Conservation (phyloP, 2,329 filamentous ascomycete species). For the Neofusicoccum kwambonambiense region DNA sequence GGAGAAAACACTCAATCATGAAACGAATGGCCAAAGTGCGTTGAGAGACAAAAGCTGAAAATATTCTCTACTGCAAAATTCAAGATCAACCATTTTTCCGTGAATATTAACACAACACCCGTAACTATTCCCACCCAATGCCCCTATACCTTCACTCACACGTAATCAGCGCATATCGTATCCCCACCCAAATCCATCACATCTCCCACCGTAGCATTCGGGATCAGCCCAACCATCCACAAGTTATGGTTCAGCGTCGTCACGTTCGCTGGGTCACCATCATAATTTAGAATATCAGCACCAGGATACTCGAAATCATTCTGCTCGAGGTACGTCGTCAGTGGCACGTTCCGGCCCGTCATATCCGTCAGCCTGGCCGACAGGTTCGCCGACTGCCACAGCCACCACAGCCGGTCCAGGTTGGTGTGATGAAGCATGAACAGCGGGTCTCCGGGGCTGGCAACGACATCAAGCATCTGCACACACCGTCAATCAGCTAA, state of each 20-base stretch:
- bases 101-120: no score
- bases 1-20: no score
- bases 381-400: slow-evolving; percentile 43
- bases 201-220: slow-evolving; percentile 19
- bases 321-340: background rate
- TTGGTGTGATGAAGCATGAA: slow-evolving; percentile 47
- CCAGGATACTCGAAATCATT: slow-evolving; percentile 12
- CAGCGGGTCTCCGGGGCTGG: slow-evolving; percentile 21
- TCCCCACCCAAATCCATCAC: slow-evolving; percentile 19
- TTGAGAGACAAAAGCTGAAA: no score
- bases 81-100: no score
- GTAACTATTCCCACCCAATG: no score
- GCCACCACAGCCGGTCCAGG: slow-evolving; percentile 45
- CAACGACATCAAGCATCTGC: slow-evolving; percentile 17
- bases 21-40: no score
- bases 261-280: slow-evolving; percentile 17
- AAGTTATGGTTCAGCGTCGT: slow-evolving; percentile 21
- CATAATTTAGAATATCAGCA: slow-evolving; percentile 14
- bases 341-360: slow-evolving; percentile 14
- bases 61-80: no score
- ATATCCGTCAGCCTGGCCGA: slow-evolving; percentile 16
- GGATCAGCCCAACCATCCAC: slow-evolving; percentile 18
- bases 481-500: background rate
- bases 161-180: slow-evolving; percentile 19
- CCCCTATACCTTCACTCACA: background rate